These are phyloP conservation scores for Coemansia furcata DNA, from an alignment of 192 early-diverging fungal species.

Conservation along the genomic window DNA sequence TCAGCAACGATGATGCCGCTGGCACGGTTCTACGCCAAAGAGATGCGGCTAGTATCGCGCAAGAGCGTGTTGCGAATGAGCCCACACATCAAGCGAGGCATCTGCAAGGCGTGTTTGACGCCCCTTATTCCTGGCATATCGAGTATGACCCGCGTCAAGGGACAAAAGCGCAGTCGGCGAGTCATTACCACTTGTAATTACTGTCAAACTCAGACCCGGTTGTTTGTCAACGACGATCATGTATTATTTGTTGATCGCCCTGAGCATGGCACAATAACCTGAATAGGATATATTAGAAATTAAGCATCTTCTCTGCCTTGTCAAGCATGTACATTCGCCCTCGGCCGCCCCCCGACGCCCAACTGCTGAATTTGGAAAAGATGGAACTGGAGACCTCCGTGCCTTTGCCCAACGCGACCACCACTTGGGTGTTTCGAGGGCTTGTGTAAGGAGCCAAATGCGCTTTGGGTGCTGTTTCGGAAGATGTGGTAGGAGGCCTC, in stretches of 20 bases:
- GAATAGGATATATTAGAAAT: slow-evolving; percentile 11
- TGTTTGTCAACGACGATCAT: slow-evolving; percentile 20
- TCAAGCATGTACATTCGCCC: slow-evolving; percentile 41
- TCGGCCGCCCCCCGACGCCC: slow-evolving; percentile 23
- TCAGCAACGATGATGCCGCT: slow-evolving; percentile 15
- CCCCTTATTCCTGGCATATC: slow-evolving; percentile 41
- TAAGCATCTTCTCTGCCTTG: slow-evolving; percentile 38
- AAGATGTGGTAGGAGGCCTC: slow-evolving; percentile 30
- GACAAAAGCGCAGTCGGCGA: slow-evolving; percentile 14
- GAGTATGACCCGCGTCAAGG: slow-evolving; percentile 32
- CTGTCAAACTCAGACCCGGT: slow-evolving; percentile 24
- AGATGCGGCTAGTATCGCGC: slow-evolving; percentile 41
- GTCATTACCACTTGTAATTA: slow-evolving; percentile 38
- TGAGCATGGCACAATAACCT: slow-evolving; percentile 22
- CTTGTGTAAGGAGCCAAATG: slow-evolving; percentile 16
- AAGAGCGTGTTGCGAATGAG: slow-evolving; percentile 48
- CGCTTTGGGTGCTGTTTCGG: slow-evolving; percentile 14
- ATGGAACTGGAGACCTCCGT: slow-evolving; percentile 25
- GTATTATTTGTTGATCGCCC: slow-evolving; percentile 38
- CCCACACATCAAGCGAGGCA: slow-evolving; percentile 38
- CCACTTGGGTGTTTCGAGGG: slow-evolving; percentile 19
- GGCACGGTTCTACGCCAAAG: slow-evolving; percentile 41
- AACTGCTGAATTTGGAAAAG: slow-evolving; percentile 24
- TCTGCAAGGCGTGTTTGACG: slow-evolving; percentile 31
- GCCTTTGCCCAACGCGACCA: slow-evolving; percentile 35